Percentiles rank a stretch among this genome's conserved stretches.
Conservation (phyloP, 2,329 filamentous ascomycete genomes). For the Apiospora pterosperma region DNA sequence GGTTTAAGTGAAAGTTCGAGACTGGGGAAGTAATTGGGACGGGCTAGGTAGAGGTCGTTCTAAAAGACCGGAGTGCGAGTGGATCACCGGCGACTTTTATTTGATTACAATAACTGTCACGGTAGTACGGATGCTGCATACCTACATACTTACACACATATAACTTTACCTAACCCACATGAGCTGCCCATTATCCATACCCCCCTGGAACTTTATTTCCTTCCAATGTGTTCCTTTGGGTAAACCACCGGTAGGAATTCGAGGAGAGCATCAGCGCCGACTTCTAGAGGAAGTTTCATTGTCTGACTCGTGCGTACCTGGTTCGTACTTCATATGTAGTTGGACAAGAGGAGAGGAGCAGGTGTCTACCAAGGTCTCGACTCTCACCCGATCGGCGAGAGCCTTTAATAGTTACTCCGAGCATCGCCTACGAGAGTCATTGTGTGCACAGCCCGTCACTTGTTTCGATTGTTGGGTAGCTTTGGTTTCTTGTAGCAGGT, state of each 20-base stretch:
- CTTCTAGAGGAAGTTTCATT: neutral
- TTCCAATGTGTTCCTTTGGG: neutral
- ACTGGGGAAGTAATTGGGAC: neutral
- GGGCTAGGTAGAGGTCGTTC: neutral
- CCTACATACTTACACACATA: neutral
- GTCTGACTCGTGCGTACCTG: slow-evolving; percentile 1
- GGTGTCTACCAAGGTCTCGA: no score
- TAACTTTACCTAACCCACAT: neutral
- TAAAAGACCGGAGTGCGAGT: neutral
- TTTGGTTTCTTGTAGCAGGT: no score
- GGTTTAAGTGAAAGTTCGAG: neutral
- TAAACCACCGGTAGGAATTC: neutral
- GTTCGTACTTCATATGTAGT: neutral
- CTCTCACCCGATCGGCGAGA: neutral
- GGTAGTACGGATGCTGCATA: neutral
- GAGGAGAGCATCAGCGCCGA: neutral
- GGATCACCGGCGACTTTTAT: neutral
- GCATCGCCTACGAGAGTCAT: neutral
- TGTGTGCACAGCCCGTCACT: neutral
- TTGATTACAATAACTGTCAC: neutral
- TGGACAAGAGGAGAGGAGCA: no score
- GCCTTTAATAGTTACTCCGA: neutral
- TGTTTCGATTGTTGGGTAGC: neutral
- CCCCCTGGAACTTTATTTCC: neutral
- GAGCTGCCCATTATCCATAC: no score